Evolutionary conservation across 768 basidiomycete genomes (phyloP), one percentile per base, ranked within the genome.

Genomic region (Termitomyces sp.): DNA sequence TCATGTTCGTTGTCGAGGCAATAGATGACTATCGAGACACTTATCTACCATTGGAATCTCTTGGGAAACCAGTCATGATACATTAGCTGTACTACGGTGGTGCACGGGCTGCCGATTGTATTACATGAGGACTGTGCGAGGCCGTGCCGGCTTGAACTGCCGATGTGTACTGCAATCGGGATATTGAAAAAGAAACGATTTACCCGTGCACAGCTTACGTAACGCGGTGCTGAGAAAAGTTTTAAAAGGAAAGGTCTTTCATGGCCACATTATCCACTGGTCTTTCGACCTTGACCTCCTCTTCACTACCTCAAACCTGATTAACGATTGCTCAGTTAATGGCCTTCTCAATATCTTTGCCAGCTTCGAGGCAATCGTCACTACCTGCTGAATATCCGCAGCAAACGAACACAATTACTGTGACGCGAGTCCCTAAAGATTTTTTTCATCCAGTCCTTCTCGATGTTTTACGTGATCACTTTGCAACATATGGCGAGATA

Each of bases 401-500:
- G 52, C 66, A 67, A 16, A 96, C 95, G 34, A 98, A 98, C 72
- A 91, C 95, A 0, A 77, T 98, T 33, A 81, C 93, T 42, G 81
- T 98, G 51, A 86, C 95, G 1, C 79, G 83, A 2, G 73, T 98
- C 0, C 92, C 94, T 4, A 81, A 77, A 36, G 74, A 81, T 1
- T 92, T 95, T 71, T 96, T 98, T 75, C 79, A 87, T 37, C 86
- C 88, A 6, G 65, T 79, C 0, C 80, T 90, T 60, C 78, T 94
- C 24, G 72, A 80, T 12, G 81, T 89, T 18, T 76, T 98, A 24
- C 80, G 76, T 44, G 73, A 78, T 22, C 88, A 95, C 68, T 98
- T 98, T 68, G 76, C 76, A 3, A 67, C 78, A 3, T 95, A 88
- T 64, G 96, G 97, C 18, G 75, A 80, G 27, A 85, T 99, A n/a